These are phyloP conservation scores for Citrullus colocynthis DNA, from an alignment of 306 rosid genomes.

Conservation along the genomic window DNA sequence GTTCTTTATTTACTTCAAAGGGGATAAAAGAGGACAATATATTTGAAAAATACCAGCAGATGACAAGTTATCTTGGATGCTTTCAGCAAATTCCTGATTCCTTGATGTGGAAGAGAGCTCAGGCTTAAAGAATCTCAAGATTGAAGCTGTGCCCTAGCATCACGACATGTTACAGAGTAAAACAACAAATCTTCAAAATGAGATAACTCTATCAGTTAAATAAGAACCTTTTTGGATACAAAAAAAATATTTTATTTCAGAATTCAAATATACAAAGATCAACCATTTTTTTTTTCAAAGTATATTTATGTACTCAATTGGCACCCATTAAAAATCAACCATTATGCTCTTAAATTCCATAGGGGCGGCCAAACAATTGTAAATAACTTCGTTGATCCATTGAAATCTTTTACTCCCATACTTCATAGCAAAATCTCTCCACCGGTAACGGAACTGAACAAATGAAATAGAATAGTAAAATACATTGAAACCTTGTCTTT, in stretches of 20 bases:
- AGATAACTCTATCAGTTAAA: not conserved
- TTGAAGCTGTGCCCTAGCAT: slow-evolving; percentile 54
- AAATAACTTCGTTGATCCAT: not conserved
- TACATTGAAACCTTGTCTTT: slow-evolving; percentile 37
- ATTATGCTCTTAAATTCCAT: not conserved
- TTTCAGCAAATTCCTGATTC: slow-evolving; percentile 32
- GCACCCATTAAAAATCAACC: not conserved
- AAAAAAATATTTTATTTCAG: not conserved
- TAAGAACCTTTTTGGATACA: not conserved
- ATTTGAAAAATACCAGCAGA: slow-evolving; percentile 22
- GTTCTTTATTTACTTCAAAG: not conserved
- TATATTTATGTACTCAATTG: not conserved
- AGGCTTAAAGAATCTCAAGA: slow-evolving; percentile 44
- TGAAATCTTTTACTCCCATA: not conserved
- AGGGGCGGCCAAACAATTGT: not conserved
- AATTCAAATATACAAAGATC: not conserved
- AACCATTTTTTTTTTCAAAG: not conserved
- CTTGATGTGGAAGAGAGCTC: slow-evolving; percentile 22
- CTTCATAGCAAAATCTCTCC: not conserved
- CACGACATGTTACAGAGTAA: not conserved
- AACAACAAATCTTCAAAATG: not conserved
- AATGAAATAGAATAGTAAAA: not conserved
- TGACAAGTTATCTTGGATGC: slow-evolving; percentile 19
- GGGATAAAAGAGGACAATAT: not conserved
- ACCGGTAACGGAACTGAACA: not conserved